These are phyloP conservation scores for Kingdonia uniflora DNA, from an alignment of 164 flowering plant species.

Conservation along the genomic window DNA sequence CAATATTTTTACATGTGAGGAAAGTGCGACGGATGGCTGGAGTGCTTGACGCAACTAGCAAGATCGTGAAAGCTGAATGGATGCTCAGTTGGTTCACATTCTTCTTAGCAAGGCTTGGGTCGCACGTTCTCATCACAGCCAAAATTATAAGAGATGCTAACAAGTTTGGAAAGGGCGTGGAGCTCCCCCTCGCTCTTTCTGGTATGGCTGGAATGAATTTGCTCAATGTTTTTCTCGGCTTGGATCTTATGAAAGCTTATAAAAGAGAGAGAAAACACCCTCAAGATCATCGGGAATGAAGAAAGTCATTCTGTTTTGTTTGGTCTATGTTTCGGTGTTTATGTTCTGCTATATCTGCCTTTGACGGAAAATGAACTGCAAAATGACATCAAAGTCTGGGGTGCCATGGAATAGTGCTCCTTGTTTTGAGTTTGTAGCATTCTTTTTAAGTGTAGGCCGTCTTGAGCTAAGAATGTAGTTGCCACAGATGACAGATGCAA, in stretches of 20 bases:
- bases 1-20: slow-evolving; percentile 75
- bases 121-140: slow-evolving; percentile 66
- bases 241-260: slow-evolving; percentile 67
- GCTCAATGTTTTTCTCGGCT: slow-evolving; percentile 63
- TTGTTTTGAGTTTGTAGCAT: too few species aligned
- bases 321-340: too few species aligned
- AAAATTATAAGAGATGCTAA: slow-evolving; percentile 75
- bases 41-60: slow-evolving; percentile 48
- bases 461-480: too few species aligned
- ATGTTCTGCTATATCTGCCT: too few species aligned
- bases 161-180: slow-evolving; percentile 65
- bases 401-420: too few species aligned
- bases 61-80: slow-evolving; percentile 69
- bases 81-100: slow-evolving; percentile 57
- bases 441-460: too few species aligned
- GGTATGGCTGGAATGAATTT: slow-evolving; percentile 95
- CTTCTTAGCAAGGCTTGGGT: slow-evolving; percentile 39
- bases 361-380: too few species aligned
- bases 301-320: not conserved
- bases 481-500: too few species aligned
- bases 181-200: slow-evolving; percentile 75
- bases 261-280: slow-evolving; percentile 35
- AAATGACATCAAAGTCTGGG: too few species aligned
- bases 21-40: slow-evolving; percentile 90
- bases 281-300: slow-evolving; percentile 20